Evolutionary conservation across 768 basidiomycete genomes (phyloP).

Genomic region (Pholiota conissans): DNA sequence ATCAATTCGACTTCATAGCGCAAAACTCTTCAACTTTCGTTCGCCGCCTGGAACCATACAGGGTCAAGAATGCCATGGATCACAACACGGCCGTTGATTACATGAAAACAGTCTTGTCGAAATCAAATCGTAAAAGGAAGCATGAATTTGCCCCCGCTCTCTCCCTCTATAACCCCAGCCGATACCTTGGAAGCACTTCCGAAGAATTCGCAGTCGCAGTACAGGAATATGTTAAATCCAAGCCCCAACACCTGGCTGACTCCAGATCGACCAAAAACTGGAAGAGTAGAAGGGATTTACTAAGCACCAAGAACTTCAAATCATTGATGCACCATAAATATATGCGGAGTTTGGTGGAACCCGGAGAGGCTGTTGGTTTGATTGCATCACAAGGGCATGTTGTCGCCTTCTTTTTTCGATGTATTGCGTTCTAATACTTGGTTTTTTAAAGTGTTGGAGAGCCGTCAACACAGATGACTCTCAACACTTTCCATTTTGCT

Average conservation of each 20-base stretch:
- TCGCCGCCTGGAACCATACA: conserved; percentile 65
- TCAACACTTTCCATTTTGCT: conserved; percentile 99
- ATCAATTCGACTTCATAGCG: conserved; percentile 91
- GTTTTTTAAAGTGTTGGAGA: conserved; percentile 80
- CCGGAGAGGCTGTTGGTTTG: conserved; percentile 97
- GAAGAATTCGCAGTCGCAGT: conserved; percentile 86
- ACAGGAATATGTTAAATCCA: conserved; percentile 74
- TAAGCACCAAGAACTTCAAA: conserved; percentile 64
- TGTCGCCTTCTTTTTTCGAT: not conserved
- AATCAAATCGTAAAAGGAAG: conserved; percentile 45
- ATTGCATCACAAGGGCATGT: conserved; percentile 95
- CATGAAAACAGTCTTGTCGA: conserved; percentile 91
- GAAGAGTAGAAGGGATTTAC: conserved; percentile 39
- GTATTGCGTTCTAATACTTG: not conserved
- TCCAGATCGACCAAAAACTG: conserved; percentile 30
- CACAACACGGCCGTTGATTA: conserved; percentile 66
- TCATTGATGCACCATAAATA: conserved; percentile 90
- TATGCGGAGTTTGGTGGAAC: conserved; percentile 90
- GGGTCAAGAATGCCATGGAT: conserved; percentile 58
- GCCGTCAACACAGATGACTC: conserved; percentile 99
- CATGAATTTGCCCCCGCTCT: conserved; percentile 64
- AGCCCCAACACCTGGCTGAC: conserved; percentile 51
- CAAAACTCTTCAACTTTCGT: conserved; percentile 82
- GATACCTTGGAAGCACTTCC: conserved; percentile 86
- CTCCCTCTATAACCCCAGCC: conserved; percentile 73